Evolutionary conservation across 1,284 basidiomycete genomes (phyloP).

Genomic region (Leucoagaricus sp.): DNA sequence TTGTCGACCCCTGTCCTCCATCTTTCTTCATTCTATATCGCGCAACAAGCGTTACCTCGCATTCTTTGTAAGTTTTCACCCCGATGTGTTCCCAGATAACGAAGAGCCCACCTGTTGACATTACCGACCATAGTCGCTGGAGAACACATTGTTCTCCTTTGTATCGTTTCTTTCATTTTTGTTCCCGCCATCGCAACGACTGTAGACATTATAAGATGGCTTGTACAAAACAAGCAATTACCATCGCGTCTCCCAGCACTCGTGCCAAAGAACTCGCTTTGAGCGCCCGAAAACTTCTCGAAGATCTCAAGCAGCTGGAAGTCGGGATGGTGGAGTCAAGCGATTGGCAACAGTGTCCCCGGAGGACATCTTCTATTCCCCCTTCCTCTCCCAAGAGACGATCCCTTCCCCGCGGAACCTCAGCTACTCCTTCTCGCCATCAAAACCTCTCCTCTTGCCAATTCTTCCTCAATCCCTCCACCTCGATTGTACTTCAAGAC

Average conservation of each 20-base stretch:
- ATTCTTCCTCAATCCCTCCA: conserved; percentile 1
- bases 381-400: conserved; percentile 2
- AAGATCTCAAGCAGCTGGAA: conserved; percentile 15
- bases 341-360: conserved; percentile 4
- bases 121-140: background rate
- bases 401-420: conserved; percentile 3
- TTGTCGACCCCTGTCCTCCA: background rate
- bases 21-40: background rate
- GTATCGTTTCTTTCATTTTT: conserved; percentile 9
- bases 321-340: conserved; percentile 1
- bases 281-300: conserved; percentile 12
- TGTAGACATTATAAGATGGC: conserved; percentile 8
- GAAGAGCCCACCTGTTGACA: background rate
- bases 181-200: conserved; percentile 7
- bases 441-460: background rate
- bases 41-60: background rate
- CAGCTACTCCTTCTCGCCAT: conserved; percentile 2
- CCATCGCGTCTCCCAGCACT: conserved; percentile 11
- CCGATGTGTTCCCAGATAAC: background rate
- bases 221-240: background rate
- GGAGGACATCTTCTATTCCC: conserved; percentile 2
- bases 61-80: conserved; percentile 7
- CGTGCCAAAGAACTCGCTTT: conserved; percentile 11
- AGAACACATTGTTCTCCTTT: conserved; percentile 6
- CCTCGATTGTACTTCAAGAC: background rate